Conservation (phyloP, 148 eudicot species). For the Fagopyrum tataricum region DNA sequence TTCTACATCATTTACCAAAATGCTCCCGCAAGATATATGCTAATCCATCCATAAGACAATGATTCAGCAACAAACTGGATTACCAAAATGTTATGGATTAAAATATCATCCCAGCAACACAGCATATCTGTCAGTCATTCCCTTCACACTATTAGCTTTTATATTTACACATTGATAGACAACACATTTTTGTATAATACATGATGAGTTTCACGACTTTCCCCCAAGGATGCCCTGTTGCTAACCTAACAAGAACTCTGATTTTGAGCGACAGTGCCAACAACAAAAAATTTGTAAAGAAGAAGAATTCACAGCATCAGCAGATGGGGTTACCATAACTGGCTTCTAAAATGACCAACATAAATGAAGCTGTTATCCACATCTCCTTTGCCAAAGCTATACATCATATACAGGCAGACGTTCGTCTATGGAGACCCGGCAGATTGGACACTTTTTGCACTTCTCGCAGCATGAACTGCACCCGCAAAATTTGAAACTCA, state of each 20-base stretch:
- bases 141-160: background rate
- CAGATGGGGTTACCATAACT: background rate
- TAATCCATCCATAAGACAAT: too few species aligned
- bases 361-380: background rate
- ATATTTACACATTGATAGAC: background rate
- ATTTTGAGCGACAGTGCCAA: background rate
- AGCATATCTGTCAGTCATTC: background rate
- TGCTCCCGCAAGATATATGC: too few species aligned
- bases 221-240: background rate
- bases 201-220: background rate
- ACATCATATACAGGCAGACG: slow-evolving; percentile 83
- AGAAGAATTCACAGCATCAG: slow-evolving; percentile 5
- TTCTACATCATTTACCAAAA: too few species aligned
- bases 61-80: too few species aligned
- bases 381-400: slow-evolving; percentile 23
- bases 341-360: slow-evolving; percentile 3
- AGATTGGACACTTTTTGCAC: slow-evolving; percentile 61
- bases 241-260: background rate
- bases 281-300: background rate
- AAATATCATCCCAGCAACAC: background rate
- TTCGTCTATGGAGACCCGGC: slow-evolving; percentile 10
- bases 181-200: background rate
- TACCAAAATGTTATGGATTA: background rate
- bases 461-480: slow-evolving; percentile 76
- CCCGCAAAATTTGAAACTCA: slow-evolving; percentile 42